Evolutionary conservation across 768 basidiomycete genomes (phyloP), one percentile per base, ranked within the genome.

Genomic region (Kwoniella heveanensis): DNA sequence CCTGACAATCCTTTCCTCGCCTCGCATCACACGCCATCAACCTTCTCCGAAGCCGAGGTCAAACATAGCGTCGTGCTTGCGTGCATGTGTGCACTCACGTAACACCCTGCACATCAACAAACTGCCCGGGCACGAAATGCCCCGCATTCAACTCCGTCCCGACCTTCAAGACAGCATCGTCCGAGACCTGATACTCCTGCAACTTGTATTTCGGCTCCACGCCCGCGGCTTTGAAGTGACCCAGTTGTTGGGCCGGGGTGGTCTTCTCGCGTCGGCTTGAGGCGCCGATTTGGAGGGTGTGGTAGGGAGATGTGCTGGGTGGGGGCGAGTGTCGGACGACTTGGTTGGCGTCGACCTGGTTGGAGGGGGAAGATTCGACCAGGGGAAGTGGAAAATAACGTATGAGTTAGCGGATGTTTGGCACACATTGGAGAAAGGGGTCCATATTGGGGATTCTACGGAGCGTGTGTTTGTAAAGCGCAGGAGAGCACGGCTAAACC

Each of bases 91-190:
- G 2, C 47, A 85, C 91, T 70, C 74, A 98, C 95, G 90, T 91
- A 68, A 89, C 90, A 7, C 90, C 90, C 65, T 90, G 84, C 6
- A 93, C 90, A 79, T 98, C 95, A 13, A 98, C 91, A 75, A 84
- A 92, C 78, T 99, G 96, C 0, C 96, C 96, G 0, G 96, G 96
- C 8, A 98, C 96, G 72, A 95, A 98, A 79, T 99, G 96, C 47
- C 90, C 84, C 0, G 93, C 92, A 51, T 90, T 92, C 39, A 99
- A 75, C 13, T 87, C 89, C 0, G 94, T 93, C 29, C 95, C 96
- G 30, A 95, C 85, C 8, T 91, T 90, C 55, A 97, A 82, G 75
- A 95, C 87, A 0, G 93, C 95, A 76, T 98, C 92, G 3, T 88
- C 81, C 1, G 92, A 90, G 0, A 98, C 88, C 26, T 88, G 84